These are phyloP conservation scores for Boletus bicolor DNA, from an alignment of 768 basidiomycete species.

Conservation along the genomic window DNA sequence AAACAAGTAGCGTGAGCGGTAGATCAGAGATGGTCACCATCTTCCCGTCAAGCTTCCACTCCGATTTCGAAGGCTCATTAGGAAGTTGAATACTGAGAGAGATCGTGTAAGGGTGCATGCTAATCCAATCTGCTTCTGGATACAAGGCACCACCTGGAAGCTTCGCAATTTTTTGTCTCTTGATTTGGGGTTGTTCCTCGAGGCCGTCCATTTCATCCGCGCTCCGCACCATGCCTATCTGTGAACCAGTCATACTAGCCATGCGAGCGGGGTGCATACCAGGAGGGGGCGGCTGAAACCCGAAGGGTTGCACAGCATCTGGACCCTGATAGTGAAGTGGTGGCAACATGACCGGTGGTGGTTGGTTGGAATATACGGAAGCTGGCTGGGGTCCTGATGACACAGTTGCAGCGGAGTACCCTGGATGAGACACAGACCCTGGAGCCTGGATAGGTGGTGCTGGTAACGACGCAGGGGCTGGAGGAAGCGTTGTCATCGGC, in stretches of 20 bases:
- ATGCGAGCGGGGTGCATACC: conserved; percentile 70
- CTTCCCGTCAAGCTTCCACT: conserved; percentile 89
- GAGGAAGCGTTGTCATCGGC: conserved; percentile 58
- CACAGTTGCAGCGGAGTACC: conserved; percentile 79
- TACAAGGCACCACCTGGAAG: conserved; percentile 81
- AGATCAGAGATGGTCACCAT: conserved; percentile 77
- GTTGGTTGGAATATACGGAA: conserved; percentile 57
- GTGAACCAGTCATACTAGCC: conserved; percentile 56
- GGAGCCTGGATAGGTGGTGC: conserved; percentile 54
- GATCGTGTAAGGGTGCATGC: conserved; percentile 89
- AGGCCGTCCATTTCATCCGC: conserved; percentile 79
- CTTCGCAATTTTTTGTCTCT: conserved; percentile 84
- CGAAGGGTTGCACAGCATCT: conserved; percentile 73
- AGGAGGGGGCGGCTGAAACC: conserved; percentile 67
- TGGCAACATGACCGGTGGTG: conserved; percentile 73
- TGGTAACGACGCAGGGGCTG: conserved; percentile 70
- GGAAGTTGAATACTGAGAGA: conserved; percentile 84
- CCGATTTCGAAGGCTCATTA: conserved; percentile 74
- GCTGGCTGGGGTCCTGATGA: conserved; percentile 92
- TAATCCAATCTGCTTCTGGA: conserved; percentile 86
- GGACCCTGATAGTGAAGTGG: conserved; percentile 83
- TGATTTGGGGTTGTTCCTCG: conserved; percentile 76
- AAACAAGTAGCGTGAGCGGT: conserved; percentile 80
- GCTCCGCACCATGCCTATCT: conserved; percentile 70
- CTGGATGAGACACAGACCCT: conserved; percentile 41